Conservation (phyloP, 2,329 filamentous ascomycete genomes). For the Sporothrix brasiliensis region DNA sequence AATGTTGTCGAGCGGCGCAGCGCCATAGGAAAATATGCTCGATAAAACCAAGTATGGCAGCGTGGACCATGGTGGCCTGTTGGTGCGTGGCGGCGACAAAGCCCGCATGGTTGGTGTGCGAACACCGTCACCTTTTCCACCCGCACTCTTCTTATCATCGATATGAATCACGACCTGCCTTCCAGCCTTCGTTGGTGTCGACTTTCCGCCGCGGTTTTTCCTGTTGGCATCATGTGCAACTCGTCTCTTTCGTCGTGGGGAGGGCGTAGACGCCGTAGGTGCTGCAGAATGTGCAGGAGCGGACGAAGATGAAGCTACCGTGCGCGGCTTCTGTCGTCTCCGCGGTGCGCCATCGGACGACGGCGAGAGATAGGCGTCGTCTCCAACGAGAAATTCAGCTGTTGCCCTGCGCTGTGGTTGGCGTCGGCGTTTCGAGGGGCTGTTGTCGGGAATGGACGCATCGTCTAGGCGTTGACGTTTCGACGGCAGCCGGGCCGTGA, state of each 20-base stretch:
- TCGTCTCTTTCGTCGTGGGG: neutral
- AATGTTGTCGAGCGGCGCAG: constrained; percentile 57
- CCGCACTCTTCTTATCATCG: neutral
- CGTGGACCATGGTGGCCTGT: constrained; percentile 39
- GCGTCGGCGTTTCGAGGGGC: constrained; percentile 22
- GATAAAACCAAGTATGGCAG: constrained; percentile 63
- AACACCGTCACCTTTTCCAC: neutral
- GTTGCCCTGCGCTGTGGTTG: constrained; percentile 20
- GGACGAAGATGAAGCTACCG: neutral
- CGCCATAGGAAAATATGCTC: constrained; percentile 70
- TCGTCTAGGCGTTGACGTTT: constrained; percentile 17
- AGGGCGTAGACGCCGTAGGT: neutral
- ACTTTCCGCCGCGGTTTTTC: neutral
- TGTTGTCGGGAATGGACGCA: neutral
- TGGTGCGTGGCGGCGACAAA: neutral
- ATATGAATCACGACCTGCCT: neutral
- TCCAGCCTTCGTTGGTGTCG: neutral
- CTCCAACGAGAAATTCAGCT: neutral
- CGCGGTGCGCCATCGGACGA: constrained; percentile 25
- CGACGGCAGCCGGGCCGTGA: neutral
- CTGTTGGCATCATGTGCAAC: neutral
- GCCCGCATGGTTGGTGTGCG: neutral
- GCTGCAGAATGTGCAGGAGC: neutral
- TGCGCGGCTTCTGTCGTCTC: neutral
- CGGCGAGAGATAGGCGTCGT: constrained; percentile 32